Evolutionary conservation across 768 basidiomycete species (phyloP), one percentile per base, ranked within the genome.

Genomic region (Russula compacta): DNA sequence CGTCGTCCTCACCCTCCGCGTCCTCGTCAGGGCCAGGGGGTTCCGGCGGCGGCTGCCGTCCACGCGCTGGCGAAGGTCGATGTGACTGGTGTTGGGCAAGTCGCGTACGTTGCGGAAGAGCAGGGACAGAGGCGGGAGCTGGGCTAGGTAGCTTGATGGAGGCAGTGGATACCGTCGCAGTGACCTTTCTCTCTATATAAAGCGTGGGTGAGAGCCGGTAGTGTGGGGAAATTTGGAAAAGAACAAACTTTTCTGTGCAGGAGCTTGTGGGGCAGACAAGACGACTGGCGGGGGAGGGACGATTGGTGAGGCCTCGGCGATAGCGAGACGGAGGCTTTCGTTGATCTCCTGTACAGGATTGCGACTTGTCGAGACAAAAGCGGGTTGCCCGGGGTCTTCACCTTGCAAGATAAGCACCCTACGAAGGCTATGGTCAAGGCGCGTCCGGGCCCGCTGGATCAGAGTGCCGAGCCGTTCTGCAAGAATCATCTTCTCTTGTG

Each of bases 391-490:
- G 17, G 74, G 72, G 47, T 75, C 76, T 0, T 80, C 78, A 19
- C 78, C 78, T 64, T 79, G 78, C 43, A 79, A 64, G 40, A 74
- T 69, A 33, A 79, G 72, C 24, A 79, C 78, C 33, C 71, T 71
- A 17, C 69, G 70, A 2, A 82, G 70, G 63, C 82, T 80, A 56
- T 76, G 68, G 42, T 82, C 80, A 48, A 82, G 69, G 15, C 79
- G 72, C 17, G 78, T 76, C 49, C 75, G 73, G 36, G 80, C 79
- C 50, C 79, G 73, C 44, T 73, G 71, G 29, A 81, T 71, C n/a
- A 80, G 66, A 33, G 73, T 72, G 3, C 78, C 75, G 39, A 81
- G 71, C 54, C 79, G 74, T 56, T 77, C 71, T 14, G 79, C 76
- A 32, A 80, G 67, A 5, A 56, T 68, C 3, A 76, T 70, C 70